These are phyloP conservation scores for Zygotorulaspora mrakii DNA, from an alignment of 1,139 yeast species.

Conservation along the genomic window DNA sequence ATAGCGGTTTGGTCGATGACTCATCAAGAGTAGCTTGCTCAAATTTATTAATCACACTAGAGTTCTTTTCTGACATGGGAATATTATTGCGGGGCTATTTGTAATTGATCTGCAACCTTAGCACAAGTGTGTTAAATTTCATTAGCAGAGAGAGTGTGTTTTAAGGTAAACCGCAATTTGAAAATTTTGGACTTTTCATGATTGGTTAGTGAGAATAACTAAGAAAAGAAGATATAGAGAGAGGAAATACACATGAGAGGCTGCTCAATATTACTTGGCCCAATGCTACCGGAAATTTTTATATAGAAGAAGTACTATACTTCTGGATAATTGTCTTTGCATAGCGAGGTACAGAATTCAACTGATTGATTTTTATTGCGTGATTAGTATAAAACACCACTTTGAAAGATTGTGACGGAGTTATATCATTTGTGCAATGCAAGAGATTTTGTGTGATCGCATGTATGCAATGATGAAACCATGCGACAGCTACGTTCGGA, in stretches of 20 bases:
- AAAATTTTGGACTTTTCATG: background rate
- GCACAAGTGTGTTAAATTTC: too few species aligned
- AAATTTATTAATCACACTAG: background rate
- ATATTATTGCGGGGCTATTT: background rate
- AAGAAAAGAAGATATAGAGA: background rate
- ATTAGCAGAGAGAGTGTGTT: too few species aligned
- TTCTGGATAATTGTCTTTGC: slow-evolving; percentile 2
- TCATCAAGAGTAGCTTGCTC: slow-evolving; percentile 4
- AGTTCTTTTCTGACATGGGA: background rate
- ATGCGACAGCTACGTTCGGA: slow-evolving; percentile 29
- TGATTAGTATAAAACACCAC: slow-evolving; percentile 15
- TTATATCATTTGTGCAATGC: slow-evolving; percentile 5
- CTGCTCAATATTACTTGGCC: background rate
- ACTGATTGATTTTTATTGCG: slow-evolving; percentile 12
- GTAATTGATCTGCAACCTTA: too few species aligned
- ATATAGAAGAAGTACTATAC: background rate
- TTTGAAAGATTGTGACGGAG: slow-evolving; percentile 20
- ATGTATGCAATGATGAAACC: slow-evolving; percentile 27
- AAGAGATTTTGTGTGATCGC: slow-evolving; percentile 21
- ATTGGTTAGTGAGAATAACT: too few species aligned
- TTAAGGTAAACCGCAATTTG: background rate
- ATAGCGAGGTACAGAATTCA: slow-evolving; percentile 10
- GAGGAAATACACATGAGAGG: background rate
- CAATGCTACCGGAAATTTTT: too few species aligned
- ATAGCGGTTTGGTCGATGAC: slow-evolving; percentile 19